Conservation (phyloP, 2,329 filamentous ascomycete species). For the Colletotrichum tofieldiae region DNA sequence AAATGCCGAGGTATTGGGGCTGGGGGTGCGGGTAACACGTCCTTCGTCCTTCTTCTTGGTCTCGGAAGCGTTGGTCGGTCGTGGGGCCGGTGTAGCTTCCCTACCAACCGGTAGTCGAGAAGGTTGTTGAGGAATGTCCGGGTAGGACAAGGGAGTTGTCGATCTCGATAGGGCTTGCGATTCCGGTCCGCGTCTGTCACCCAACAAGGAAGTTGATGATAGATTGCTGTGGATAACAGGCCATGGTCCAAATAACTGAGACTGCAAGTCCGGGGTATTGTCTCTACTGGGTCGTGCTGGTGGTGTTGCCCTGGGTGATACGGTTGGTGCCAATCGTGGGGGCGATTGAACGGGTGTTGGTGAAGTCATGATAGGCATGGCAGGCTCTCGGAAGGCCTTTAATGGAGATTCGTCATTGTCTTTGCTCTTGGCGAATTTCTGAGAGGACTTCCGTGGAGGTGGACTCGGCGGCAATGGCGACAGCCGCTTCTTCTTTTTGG, state of each 20-base stretch:
- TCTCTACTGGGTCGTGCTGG: constrained; percentile 78
- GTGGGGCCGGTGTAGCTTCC: constrained; percentile 55
- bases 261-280: constrained; percentile 74
- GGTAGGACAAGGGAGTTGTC: constrained; percentile 51
- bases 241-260: constrained; percentile 66
- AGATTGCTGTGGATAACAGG: constrained; percentile 76
- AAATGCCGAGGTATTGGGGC: constrained; percentile 71
- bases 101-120: constrained; percentile 51
- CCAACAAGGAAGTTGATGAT: constrained; percentile 62
- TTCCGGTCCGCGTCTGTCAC: constrained; percentile 64
- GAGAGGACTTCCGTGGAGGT: constrained; percentile 74
- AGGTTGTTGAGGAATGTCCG: constrained; percentile 49
- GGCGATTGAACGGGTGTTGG: constrained; percentile 45
- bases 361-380: constrained; percentile 46
- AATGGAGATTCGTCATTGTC: constrained; percentile 57
- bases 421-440: constrained; percentile 62
- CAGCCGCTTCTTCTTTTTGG: constrained; percentile 61
- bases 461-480: constrained; percentile 72
- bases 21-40: constrained; percentile 62
- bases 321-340: constrained; percentile 47
- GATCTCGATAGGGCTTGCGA: constrained; percentile 51
- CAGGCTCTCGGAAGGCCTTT: constrained; percentile 53
- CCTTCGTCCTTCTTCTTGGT: constrained; percentile 48
- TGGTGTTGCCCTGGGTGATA: constrained; percentile 56
- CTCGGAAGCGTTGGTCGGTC: constrained; percentile 31